phyloP scores from a whole-genome alignment of 495 filamentous ascomycete species.

The Pyrenopolyporus hunteri region DNA sequence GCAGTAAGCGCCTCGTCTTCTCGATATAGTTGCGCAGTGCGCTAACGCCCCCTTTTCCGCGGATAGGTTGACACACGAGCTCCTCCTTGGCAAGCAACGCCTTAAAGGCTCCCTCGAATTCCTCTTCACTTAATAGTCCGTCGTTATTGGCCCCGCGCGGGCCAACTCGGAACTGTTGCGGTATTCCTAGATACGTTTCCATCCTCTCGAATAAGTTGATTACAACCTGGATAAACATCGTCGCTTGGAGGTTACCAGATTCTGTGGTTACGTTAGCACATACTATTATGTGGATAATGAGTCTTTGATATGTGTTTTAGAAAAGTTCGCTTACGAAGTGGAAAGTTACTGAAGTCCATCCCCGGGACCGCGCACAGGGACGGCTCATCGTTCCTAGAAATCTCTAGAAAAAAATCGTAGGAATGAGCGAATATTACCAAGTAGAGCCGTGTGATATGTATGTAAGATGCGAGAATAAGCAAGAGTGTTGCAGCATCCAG shows the following conservation, averaged over 20 bases:
- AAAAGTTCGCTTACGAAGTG: slow-evolving; percentile 22
- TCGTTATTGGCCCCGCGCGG: neutral
- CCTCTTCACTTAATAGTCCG: slow-evolving; percentile 17
- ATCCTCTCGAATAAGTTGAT: slow-evolving; percentile 32
- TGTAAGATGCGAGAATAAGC: slow-evolving; percentile 31
- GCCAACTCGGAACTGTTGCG: slow-evolving; percentile 17
- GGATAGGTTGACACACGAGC: slow-evolving; percentile 11
- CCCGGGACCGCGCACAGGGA: slow-evolving; percentile 24
- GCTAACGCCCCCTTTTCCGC: slow-evolving; percentile 32
- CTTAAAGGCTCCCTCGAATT: slow-evolving; percentile 13
- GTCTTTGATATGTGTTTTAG: neutral
- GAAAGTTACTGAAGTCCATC: slow-evolving; percentile 24
- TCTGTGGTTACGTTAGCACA: slow-evolving; percentile 14
- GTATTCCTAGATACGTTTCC: slow-evolving; percentile 32
- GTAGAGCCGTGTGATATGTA: slow-evolving; percentile 25
- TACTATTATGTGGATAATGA: neutral
- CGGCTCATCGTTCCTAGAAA: slow-evolving; percentile 24
- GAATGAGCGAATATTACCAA: slow-evolving; percentile 29
- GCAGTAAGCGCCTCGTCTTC: slow-evolving; percentile 14
- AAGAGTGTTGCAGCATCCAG: slow-evolving; percentile 26
- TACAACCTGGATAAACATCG: slow-evolving; percentile 30
- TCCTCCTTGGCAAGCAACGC: slow-evolving; percentile 25
- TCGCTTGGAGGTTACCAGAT: slow-evolving; percentile 35
- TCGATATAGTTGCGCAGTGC: slow-evolving; percentile 25
- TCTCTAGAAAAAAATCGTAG: slow-evolving; percentile 11